These are phyloP conservation scores for Xerocomus potaroensis DNA, from an alignment of 768 basidiomycete species.

Conservation along the genomic window DNA sequence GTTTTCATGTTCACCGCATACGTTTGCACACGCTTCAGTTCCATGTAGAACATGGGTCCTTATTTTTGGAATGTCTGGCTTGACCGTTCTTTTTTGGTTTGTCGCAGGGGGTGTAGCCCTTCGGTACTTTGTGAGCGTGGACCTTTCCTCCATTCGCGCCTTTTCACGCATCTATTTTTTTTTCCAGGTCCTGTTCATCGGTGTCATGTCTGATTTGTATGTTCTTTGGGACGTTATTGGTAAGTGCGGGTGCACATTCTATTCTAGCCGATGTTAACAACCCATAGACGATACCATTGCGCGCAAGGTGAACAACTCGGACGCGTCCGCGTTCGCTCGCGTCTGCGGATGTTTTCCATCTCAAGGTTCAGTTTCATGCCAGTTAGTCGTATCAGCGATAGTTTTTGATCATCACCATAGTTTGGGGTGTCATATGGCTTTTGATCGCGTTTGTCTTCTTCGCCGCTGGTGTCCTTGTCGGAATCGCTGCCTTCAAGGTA, in stretches of 20 bases:
- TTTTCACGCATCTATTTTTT: neutral
- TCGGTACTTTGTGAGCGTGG: constrained; percentile 61
- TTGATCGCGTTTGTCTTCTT: constrained; percentile 72
- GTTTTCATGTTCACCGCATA: constrained; percentile 20
- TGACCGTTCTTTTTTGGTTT: constrained; percentile 84
- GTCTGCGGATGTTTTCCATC: constrained; percentile 86
- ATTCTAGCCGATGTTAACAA: neutral
- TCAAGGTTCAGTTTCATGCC: constrained; percentile 47
- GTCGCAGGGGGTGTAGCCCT: constrained; percentile 69
- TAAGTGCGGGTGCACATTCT: constrained; percentile 25
- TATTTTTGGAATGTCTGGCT: constrained; percentile 72
- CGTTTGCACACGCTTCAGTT: neutral
- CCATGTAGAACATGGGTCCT: constrained; percentile 65
- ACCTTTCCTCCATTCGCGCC: neutral
- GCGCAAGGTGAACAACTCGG: constrained; percentile 81
- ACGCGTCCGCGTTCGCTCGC: constrained; percentile 80
- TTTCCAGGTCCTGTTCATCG: constrained; percentile 70
- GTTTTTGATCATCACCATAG: constrained; percentile 33
- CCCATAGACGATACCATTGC: constrained; percentile 74
- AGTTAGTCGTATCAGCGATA: neutral
- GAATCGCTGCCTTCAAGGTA: constrained; percentile 80
- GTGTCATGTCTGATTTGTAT: constrained; percentile 85
- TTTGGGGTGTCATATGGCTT: constrained; percentile 90
- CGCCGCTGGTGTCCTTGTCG: constrained; percentile 68
- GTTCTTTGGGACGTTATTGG: constrained; percentile 87